Conservation (phyloP, 2,329 filamentous ascomycete species). For the Geosmithia flava region DNA sequence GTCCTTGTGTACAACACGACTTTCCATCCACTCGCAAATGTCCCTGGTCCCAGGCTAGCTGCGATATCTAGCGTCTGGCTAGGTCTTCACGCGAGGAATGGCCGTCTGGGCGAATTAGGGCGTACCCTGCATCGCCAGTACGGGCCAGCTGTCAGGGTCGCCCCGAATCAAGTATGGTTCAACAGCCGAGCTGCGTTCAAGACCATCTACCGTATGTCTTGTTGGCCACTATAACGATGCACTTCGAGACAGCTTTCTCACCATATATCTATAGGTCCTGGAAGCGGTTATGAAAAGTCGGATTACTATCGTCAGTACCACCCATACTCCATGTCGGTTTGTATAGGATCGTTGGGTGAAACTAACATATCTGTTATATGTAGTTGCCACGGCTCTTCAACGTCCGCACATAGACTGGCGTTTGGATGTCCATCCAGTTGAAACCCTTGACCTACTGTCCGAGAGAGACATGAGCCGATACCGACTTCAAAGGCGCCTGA, state of each 20-base stretch:
- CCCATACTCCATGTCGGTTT: not conserved
- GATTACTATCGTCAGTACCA: constrained; percentile 34
- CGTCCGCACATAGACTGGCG: constrained; percentile 27
- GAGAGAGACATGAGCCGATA: constrained; percentile 34
- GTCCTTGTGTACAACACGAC: constrained; percentile 21
- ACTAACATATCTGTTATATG: not conserved
- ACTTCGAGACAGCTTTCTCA: not conserved
- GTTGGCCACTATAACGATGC: not conserved
- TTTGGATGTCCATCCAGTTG: constrained; percentile 20
- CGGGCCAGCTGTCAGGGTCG: constrained; percentile 38
- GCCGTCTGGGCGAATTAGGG: constrained; percentile 26
- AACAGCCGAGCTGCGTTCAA: constrained; percentile 32
- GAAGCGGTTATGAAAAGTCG: constrained; percentile 35
- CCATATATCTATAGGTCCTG: constrained; percentile 19
- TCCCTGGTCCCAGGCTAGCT: constrained; percentile 34
- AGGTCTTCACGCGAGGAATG: constrained; percentile 29
- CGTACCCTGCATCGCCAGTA: constrained; percentile 31
- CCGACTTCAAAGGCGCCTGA: constrained; percentile 32
- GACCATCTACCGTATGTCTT: constrained; percentile 31
- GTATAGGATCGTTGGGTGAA: not conserved
- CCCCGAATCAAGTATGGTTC: constrained; percentile 42
- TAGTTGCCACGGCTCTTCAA: constrained; percentile 32
- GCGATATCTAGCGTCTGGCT: constrained; percentile 36
- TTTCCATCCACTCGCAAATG: constrained; percentile 27
- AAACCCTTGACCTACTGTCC: constrained; percentile 37